Evolutionary conservation across 495 filamentous ascomycete genomes (phyloP).

Genomic region (Aspergillus bridgeri): DNA sequence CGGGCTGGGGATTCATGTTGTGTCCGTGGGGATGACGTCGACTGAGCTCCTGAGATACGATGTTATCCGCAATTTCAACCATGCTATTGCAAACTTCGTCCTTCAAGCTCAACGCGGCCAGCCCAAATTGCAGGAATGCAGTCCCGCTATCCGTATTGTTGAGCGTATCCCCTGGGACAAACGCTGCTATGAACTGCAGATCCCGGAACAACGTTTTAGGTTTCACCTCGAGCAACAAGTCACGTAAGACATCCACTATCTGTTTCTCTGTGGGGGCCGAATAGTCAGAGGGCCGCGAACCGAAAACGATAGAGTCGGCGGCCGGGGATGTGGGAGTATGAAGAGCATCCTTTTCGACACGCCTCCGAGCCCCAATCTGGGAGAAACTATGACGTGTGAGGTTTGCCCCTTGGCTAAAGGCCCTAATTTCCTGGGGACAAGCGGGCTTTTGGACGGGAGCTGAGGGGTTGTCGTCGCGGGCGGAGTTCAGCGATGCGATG

Average conservation of each 20-base stretch:
- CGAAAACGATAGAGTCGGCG: slow-evolving; percentile 36
- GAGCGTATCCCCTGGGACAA: slow-evolving; percentile 75
- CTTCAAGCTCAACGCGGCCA: slow-evolving; percentile 84
- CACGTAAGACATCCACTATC: slow-evolving; percentile 75
- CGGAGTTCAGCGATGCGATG: slow-evolving; percentile 64
- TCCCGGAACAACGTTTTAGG: slow-evolving; percentile 93
- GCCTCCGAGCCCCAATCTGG: slow-evolving; percentile 15
- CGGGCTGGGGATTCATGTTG: slow-evolving; percentile 33
- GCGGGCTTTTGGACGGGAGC: slow-evolving; percentile 30
- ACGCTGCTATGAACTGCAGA: slow-evolving; percentile 90
- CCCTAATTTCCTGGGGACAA: slow-evolving; percentile 10
- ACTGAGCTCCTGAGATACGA: slow-evolving; percentile 41
- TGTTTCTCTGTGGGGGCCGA: slow-evolving; percentile 46
- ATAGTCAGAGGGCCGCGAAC: slow-evolving; percentile 38
- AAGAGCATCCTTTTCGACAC: slow-evolving; percentile 16
- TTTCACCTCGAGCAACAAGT: slow-evolving; percentile 73
- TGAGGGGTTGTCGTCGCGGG: slow-evolving; percentile 37
- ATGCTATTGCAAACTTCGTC: slow-evolving; percentile 85
- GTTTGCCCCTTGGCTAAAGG: slow-evolving; percentile 18
- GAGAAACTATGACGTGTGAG: slow-evolving; percentile 37
- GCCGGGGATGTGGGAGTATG: slow-evolving; percentile 24
- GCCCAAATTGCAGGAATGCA: slow-evolving; percentile 89
- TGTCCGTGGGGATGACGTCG: slow-evolving; percentile 41
- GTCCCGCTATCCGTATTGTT: slow-evolving; percentile 85
- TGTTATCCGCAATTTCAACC: slow-evolving; percentile 66